Evolutionary conservation across 1,284 basidiomycete species (phyloP).

Genomic region (Pascua sp.): DNA sequence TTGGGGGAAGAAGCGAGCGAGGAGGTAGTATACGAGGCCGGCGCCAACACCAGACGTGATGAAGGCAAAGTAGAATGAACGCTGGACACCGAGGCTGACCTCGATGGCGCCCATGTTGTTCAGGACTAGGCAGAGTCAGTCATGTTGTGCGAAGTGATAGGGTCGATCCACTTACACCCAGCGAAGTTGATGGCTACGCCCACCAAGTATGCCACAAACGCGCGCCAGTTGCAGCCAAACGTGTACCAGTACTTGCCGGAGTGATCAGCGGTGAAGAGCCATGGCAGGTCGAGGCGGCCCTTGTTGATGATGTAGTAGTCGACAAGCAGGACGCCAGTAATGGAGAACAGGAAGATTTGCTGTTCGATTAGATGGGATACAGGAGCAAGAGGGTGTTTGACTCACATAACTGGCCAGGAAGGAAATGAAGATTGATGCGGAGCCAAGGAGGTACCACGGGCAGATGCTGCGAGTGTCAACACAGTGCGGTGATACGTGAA

Average conservation of each 20-base stretch:
- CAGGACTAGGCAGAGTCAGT: too few relatives aligned
- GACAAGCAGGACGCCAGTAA: slow-evolving; percentile 72
- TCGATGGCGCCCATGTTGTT: too few relatives aligned
- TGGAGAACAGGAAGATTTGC: slow-evolving; percentile 73
- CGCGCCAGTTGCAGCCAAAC: slow-evolving; percentile 63
- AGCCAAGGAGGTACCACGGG: too few relatives aligned
- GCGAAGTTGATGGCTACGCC: slow-evolving; percentile 27
- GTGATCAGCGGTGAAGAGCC: slow-evolving; percentile 61
- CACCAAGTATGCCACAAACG: slow-evolving; percentile 24
- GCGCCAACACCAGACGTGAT: too few relatives aligned
- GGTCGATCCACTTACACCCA: too few relatives aligned
- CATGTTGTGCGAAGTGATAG: too few relatives aligned
- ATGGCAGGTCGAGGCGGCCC: slow-evolving; percentile 65
- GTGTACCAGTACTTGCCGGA: slow-evolving; percentile 56
- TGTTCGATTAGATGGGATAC: slow-evolving; percentile 12
- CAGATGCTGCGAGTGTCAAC: too few relatives aligned
- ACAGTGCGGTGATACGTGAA: too few relatives aligned
- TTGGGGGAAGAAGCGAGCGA: too few relatives aligned
- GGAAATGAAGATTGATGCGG: slow-evolving; percentile 61
- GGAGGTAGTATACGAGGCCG: too few relatives aligned
- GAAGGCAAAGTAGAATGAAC: too few relatives aligned
- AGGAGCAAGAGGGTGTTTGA: not conserved
- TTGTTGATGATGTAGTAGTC: slow-evolving; percentile 74
- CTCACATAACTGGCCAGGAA: slow-evolving; percentile 61
- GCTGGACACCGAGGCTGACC: too few relatives aligned